Percentiles rank a stretch among this genome's conserved stretches.
Evolutionary conservation across 2,329 filamentous ascomycete species (phyloP).

Genomic region (Polytolypa hystricis): DNA sequence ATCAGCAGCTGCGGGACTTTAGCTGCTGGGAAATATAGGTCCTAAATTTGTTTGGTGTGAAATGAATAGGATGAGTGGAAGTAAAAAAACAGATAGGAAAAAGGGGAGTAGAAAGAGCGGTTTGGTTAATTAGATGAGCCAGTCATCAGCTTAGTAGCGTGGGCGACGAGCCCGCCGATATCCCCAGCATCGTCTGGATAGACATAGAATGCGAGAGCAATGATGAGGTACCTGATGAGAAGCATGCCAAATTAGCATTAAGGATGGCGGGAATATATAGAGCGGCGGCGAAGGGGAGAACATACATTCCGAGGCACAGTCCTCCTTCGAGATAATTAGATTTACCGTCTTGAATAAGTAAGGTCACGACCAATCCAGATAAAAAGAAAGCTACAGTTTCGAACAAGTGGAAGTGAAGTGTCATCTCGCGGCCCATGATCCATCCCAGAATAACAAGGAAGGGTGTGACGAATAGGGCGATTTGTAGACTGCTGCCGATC

Average conservation of each 20-base stretch:
- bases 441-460: conserved; percentile 71
- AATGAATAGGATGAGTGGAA: too few relatives aligned
- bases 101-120: too few relatives aligned
- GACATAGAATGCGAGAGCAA: conserved; percentile 39
- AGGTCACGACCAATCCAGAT: conserved; percentile 59
- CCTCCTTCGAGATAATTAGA: conserved; percentile 76
- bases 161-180: conserved; percentile 6
- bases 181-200: conserved; percentile 32
- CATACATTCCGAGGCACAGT: conserved; percentile 51
- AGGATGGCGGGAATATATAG: background rate
- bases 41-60: too few relatives aligned
- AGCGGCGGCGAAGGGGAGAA: conserved; percentile 12
- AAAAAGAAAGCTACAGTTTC: conserved; percentile 69
- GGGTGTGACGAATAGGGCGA: conserved; percentile 69
- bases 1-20: too few relatives aligned
- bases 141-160: background rate
- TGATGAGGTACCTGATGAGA: conserved; percentile 29
- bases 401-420: conserved; percentile 69
- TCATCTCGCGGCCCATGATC: conserved; percentile 63
- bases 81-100: too few relatives aligned
- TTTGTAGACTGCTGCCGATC: conserved; percentile 72
- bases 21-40: too few relatives aligned
- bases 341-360: conserved; percentile 70
- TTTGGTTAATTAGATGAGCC: too few relatives aligned
- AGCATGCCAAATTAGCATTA: conserved; percentile 8